phyloP scores from a whole-genome alignment of 2,329 filamentous ascomycete genomes.

The Chalaropsis ovoidea region DNA sequence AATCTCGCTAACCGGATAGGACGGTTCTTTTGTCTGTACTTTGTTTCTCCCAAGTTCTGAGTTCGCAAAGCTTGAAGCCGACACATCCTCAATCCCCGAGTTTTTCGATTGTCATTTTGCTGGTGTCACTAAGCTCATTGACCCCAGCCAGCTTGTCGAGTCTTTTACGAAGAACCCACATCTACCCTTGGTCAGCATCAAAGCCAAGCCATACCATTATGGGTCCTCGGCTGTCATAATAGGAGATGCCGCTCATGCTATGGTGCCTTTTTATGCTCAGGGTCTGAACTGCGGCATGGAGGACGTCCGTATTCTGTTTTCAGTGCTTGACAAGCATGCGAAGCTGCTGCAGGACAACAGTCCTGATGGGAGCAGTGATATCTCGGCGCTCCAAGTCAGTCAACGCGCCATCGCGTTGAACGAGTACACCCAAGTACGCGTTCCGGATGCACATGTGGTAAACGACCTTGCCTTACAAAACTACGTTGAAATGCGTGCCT shows the following conservation, averaged over 20 bases:
- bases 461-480: slow-evolving; percentile 86
- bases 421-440: slow-evolving; percentile 64
- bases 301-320: slow-evolving; percentile 82
- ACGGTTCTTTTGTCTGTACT: slow-evolving; percentile 90
- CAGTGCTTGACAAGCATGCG: slow-evolving; percentile 61
- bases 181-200: slow-evolving; percentile 84
- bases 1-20: slow-evolving; percentile 36
- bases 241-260: slow-evolving; percentile 91
- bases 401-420: slow-evolving; percentile 57
- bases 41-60: slow-evolving; percentile 70
- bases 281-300: slow-evolving; percentile 96
- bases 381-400: slow-evolving; percentile 38
- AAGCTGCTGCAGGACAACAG: slow-evolving; percentile 39
- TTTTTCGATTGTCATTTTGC: slow-evolving; percentile 84
- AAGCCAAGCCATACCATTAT: slow-evolving; percentile 82
- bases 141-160: slow-evolving; percentile 53
- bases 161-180: slow-evolving; percentile 80
- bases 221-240: slow-evolving; percentile 67
- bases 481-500: slow-evolving; percentile 85
- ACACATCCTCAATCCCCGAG: slow-evolving; percentile 48
- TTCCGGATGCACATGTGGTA: slow-evolving; percentile 75
- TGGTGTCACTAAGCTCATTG: slow-evolving; percentile 65
- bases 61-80: slow-evolving; percentile 57
- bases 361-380: slow-evolving; percentile 31
- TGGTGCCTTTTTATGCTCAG: slow-evolving; percentile 97